A percentile compares a stretch with the other conserved stretches of the same genome.
Conservation (phyloP, 768 basidiomycete genomes). For the Termitomyces sp. region DNA sequence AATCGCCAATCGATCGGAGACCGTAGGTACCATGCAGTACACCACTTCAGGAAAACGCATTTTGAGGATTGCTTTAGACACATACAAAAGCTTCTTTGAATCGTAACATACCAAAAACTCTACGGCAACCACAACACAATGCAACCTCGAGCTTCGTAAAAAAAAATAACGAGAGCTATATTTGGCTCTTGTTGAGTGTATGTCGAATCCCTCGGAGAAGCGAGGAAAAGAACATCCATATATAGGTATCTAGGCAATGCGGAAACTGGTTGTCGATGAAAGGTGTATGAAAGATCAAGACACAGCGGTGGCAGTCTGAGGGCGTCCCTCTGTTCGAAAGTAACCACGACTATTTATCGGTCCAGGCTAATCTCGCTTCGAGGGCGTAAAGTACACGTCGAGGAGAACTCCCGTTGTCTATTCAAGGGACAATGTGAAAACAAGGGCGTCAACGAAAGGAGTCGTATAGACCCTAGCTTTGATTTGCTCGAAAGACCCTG, state of each 20-base stretch:
- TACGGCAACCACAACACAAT: background rate
- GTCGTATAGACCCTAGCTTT: background rate
- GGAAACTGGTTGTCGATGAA: background rate
- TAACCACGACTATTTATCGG: background rate
- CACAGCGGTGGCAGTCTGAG: no score
- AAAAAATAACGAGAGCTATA: background rate
- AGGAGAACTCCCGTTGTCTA: background rate
- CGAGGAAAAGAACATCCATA: no score
- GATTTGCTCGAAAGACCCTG: background rate
- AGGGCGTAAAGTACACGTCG: background rate
- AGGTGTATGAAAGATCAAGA: background rate
- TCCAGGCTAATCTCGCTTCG: background rate
- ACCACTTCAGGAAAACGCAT: background rate
- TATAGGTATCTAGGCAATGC: background rate
- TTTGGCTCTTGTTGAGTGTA: background rate
- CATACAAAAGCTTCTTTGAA: background rate
- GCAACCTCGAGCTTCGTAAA: background rate
- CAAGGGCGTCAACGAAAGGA: background rate
- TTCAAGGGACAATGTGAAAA: background rate
- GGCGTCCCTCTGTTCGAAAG: background rate
- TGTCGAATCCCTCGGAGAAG: no score
- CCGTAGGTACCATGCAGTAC: background rate
- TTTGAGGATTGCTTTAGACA: background rate
- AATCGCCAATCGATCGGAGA: no score
- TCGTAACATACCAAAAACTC: background rate